Base-by-base conservation (phyloP, 495 filamentous ascomycete species). In the Jackrogersella minutella region DNA sequence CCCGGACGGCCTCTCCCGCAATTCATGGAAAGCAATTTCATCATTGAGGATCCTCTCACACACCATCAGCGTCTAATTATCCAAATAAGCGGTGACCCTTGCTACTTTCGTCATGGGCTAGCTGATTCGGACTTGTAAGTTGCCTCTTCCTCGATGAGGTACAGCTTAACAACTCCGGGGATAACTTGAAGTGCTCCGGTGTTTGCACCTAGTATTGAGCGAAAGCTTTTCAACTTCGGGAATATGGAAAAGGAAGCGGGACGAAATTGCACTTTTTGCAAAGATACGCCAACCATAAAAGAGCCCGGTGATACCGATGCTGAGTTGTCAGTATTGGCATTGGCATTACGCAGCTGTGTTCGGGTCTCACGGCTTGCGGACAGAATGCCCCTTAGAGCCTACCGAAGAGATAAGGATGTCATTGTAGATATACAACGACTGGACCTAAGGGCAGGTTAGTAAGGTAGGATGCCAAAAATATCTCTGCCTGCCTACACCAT, bases 291-390 rank as follows among this genome's bases (percentile, higher is more conserved):
- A 47, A 49, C 39, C 37, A 30, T n/a, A 40, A 21, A 47, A 31
- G 33, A 44, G 60, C 34, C 55, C 56, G 56, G 66, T 64, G 19
- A 56, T 63, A 69, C 66, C 41, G 60, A 46, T 56, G 66, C 60
- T 69, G 66, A 57, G 66, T 49, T 69, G 66, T 64, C 66, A 60
- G 22, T 58, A 26, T 50, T 59, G 41, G 21, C n/a, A 62, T 19
- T 26, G 39, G 60, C 53, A 63, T 69, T 64, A 64, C 66, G 36
- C 33, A 53, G 13, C 50, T 26, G 34, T 28, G 5, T 36, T 64
- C 66, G 49, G 56, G 66, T 64, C 24, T 51, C 40, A 69, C 66
- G 52, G 50, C 56, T 52, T 11, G 36, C 30, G 34, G 14, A 10
- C 22, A n/a, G 19, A 56, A 51, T 31, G 26, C 50, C 21, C n/a